phyloP scores from a whole-genome alignment of 805 yeast genomes.

The Yarrowia bubula region DNA sequence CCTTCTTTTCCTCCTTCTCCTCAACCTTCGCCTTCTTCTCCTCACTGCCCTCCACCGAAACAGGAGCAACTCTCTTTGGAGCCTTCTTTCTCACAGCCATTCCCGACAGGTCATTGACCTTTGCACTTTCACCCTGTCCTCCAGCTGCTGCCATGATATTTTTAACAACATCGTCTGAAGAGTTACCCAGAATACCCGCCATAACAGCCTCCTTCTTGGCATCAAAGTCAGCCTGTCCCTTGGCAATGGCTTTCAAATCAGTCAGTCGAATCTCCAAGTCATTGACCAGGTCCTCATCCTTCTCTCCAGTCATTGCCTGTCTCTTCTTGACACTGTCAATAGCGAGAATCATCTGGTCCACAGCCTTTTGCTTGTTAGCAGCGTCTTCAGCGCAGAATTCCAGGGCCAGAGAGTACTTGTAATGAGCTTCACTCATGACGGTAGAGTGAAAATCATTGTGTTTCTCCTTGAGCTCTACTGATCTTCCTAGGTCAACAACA shows the following conservation, averaged over 20 bases:
- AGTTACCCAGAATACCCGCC: constrained; percentile 87
- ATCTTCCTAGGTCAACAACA: constrained; percentile 59
- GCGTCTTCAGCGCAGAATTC: constrained; percentile 65
- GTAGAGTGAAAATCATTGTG: constrained; percentile 54
- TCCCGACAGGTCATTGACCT: constrained; percentile 8
- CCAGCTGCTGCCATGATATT: constrained; percentile 8
- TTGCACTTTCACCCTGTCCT: not conserved
- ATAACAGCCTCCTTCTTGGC: constrained; percentile 78
- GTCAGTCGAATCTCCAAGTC: constrained; percentile 39
- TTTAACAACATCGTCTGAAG: constrained; percentile 1
- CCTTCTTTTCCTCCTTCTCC: not conserved
- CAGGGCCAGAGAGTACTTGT: constrained; percentile 72
- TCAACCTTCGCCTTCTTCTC: constrained; percentile 14
- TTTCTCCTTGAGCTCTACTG: constrained; percentile 54
- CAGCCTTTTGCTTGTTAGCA: constrained; percentile 49
- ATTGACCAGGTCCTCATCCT: constrained; percentile 39
- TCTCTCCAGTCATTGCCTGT: constrained; percentile 42
- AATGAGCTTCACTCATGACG: constrained; percentile 72
- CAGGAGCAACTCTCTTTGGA: constrained; percentile 27
- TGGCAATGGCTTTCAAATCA: constrained; percentile 30
- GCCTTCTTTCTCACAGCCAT: constrained; percentile 23
- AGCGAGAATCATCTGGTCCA: constrained; percentile 55
- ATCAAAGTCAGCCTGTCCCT: constrained; percentile 11
- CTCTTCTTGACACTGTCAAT: constrained; percentile 48
- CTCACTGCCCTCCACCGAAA: not conserved